Evolutionary conservation across 1,284 basidiomycete species (phyloP), one percentile per base, ranked within the genome.

Genomic region (Takashimella tepidaria): DNA sequence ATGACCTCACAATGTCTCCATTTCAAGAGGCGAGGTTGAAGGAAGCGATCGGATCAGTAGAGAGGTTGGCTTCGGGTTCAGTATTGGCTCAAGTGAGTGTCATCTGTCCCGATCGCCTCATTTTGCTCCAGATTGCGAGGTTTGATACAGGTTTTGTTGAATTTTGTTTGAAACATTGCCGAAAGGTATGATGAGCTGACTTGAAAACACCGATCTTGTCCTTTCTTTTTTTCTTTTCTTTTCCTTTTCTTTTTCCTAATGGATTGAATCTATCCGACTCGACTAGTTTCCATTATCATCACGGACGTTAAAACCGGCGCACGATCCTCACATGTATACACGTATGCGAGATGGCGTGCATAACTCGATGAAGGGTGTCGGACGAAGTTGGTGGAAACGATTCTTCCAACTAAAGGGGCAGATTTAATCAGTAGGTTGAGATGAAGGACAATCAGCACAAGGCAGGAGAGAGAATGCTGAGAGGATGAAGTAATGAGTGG

Each of bases 391-490:
- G 66, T 72, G 68, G 67, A 69, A 66, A 58, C 60, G 63, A 19
- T 74, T 74, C 61, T 74, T 74, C 67, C 69, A 72, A 61, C 53
- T 70, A 13, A 58, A 63, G 45, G 72, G 72, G 4, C 57, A 66
- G 56, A 68, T 66, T 19, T 74, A 55, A 51, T 2, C 4, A 26
- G 42, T 8, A 11, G n/a, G 42, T 6, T 10, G 31, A 37, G 31
- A 16, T 16, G 31, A 8, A 37, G 31, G 10, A 37, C 31, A n/a
- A n/a, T n/a, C n/a, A n/a, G n/a, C n/a, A n/a, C n/a, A n/a, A n/a
- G n/a, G n/a, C n/a, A n/a, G n/a, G n/a, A n/a, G n/a, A n/a, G n/a
- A n/a, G n/a, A n/a, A n/a, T n/a, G n/a, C n/a, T n/a, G n/a, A n/a
- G n/a, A n/a, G n/a, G n/a, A n/a, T n/a, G n/a, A n/a, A n/a, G n/a